A percentile compares a stretch with the other conserved stretches of the same genome.
Conservation (phyloP, 2,329 filamentous ascomycete genomes). For the Phaeosphaeriaceae sp. region DNA sequence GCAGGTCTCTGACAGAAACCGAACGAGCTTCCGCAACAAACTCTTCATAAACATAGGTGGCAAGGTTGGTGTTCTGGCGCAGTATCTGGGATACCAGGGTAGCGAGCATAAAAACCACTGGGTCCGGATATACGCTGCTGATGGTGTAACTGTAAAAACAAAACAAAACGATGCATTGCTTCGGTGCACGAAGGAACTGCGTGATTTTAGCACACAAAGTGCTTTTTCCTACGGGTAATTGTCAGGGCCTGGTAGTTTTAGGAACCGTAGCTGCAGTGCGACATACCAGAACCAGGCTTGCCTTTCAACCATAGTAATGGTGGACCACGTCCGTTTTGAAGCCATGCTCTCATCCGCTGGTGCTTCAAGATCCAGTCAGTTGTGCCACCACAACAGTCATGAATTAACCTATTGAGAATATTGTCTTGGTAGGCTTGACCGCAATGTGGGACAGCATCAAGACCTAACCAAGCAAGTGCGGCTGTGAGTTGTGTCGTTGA, state of each 20-base stretch:
- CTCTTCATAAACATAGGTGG: constrained; percentile 11
- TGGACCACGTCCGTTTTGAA: constrained; percentile 5
- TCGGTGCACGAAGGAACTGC: neutral
- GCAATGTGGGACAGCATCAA: constrained; percentile 9
- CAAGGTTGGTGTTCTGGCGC: constrained; percentile 1
- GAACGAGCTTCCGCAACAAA: constrained; percentile 6
- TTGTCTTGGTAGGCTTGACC: constrained; percentile 1
- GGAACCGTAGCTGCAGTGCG: neutral
- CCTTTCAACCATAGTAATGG: constrained; percentile 26
- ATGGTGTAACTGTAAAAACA: constrained; percentile 8
- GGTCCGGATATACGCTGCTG: constrained; percentile 1
- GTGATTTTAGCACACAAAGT: neutral
- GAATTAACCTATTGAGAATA: neutral
- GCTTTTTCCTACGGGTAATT: neutral
- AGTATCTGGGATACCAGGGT: constrained; percentile 9
- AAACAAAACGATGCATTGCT: constrained; percentile 1
- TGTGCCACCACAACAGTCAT: constrained; percentile 16
- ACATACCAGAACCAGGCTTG: constrained; percentile 25
- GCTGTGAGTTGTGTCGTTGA: constrained; percentile 10
- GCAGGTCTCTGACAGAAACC: neutral
- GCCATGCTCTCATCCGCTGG: constrained; percentile 16
- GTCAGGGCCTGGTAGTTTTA: neutral
- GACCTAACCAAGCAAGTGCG: constrained; percentile 31
- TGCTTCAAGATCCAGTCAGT: constrained; percentile 32
- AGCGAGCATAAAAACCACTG: constrained; percentile 2